Conservation (phyloP, 768 basidiomycete genomes). For the Thelephora ganbajun region DNA sequence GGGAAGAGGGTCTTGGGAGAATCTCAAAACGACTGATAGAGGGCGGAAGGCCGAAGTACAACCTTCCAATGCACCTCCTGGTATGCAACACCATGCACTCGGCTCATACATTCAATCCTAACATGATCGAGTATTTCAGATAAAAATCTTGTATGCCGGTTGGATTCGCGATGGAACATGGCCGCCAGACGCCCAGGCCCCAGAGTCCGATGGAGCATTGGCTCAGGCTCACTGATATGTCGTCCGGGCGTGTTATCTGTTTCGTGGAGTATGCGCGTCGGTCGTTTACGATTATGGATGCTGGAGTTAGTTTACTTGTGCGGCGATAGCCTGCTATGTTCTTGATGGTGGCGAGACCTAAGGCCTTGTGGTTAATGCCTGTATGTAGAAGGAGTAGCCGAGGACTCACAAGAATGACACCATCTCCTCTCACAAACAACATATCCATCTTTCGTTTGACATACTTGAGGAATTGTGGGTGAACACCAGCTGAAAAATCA, state of each 20-base stretch:
- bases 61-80: slow-evolving; percentile 35
- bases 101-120: slow-evolving; percentile 4
- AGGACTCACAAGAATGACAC: slow-evolving; percentile 77
- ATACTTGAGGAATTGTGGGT: slow-evolving; percentile 31
- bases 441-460: slow-evolving; percentile 93
- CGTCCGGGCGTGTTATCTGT: no score
- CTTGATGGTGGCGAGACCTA: slow-evolving; percentile 76
- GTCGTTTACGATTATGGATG: no score
- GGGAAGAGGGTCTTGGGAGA: slow-evolving; percentile 41
- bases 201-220: slow-evolving; percentile 17
- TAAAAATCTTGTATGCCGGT: slow-evolving; percentile 58
- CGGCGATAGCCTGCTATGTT: slow-evolving; percentile 25
- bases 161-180: slow-evolving; percentile 71
- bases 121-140: slow-evolving; percentile 23
- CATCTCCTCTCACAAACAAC: slow-evolving; percentile 95
- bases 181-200: slow-evolving; percentile 49
- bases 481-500: neutral
- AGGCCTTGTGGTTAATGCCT: neutral
- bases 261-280: no score
- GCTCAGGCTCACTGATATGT: no score
- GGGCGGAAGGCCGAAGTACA: slow-evolving; percentile 43
- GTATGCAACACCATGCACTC: slow-evolving; percentile 3
- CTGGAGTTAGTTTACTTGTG: no score
- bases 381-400: slow-evolving; percentile 5
- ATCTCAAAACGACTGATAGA: slow-evolving; percentile 50